Base-by-base conservation (phyloP, 345 rosid genomes). In the Fremontodendron californicum region DNA sequence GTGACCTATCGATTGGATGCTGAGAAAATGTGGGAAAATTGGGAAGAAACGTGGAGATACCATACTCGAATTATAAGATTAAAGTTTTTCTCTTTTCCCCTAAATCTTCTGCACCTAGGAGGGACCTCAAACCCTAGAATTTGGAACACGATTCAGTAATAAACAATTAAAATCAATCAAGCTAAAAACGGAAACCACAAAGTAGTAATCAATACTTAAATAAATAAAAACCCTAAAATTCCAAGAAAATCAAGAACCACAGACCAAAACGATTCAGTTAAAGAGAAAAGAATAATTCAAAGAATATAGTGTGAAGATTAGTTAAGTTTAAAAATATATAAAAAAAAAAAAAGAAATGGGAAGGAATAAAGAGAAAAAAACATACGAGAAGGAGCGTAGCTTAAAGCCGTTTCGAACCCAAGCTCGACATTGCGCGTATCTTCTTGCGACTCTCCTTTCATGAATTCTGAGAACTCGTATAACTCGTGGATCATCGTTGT, bases 341-440 rank as follows among this genome's bases (percentile, higher is more conserved):
- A 7, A 13, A 23, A n/a, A 2, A 27, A 29, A 62, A 8, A 62
- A 62, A 62, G 39, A 65, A 8, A 37, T 6, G 9, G 29, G 25
- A 39, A 65, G 1, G 29, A 84, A 95, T 85, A 19, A 83, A 95
- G 84, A 92, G 90, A 35, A 83, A 67, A 1, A 94, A 73, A 87
- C 98, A 18, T 76, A 95, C 99, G 99, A 54, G 99, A 95, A 78
- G 98, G 97, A 21, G 92, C 97, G 74, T 94, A 86, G 84, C 89
- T 83, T 61, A 89, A 80, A 16, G 97, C 88, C 15, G 84, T 78
- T 1, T 86, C 89, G 80, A 95, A 95, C 99, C 99, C 93, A 65
- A 90, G 91, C 81, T 95, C 99, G 0, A 96, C 98, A 29, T 82
- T 81, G 10, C 84, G 82, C 76, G 71, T 70, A 27, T 92, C 94